A percentile compares a stretch with the other conserved stretches of the same genome.
Evolutionary conservation across 768 basidiomycete genomes (phyloP).

Genomic region (Tylopilus subfusipes): DNA sequence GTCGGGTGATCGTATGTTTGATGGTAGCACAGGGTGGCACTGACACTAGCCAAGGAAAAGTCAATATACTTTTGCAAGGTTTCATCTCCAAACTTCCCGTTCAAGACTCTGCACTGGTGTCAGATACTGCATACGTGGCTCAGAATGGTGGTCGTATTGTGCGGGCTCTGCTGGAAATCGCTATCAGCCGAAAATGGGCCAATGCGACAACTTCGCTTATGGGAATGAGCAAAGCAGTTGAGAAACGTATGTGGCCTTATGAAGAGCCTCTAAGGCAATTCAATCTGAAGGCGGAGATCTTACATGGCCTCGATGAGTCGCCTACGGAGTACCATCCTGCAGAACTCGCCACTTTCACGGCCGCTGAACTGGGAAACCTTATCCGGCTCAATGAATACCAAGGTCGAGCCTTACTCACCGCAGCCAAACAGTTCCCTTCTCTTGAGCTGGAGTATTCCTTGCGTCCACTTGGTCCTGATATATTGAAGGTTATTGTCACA

Average conservation of each 20-base stretch:
- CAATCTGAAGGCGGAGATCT: constrained; percentile 67
- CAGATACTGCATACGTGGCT: constrained; percentile 90
- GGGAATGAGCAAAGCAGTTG: constrained; percentile 90
- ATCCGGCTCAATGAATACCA: constrained; percentile 85
- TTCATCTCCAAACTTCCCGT: constrained; percentile 78
- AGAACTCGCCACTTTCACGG: constrained; percentile 66
- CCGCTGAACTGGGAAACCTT: constrained; percentile 70
- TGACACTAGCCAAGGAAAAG: constrained; percentile 72
- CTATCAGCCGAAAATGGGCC: constrained; percentile 90
- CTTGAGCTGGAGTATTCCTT: constrained; percentile 62
- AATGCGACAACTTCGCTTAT: constrained; percentile 73
- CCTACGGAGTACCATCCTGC: constrained; percentile 75
- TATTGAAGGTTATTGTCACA: constrained; percentile 70
- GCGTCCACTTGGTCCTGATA: constrained; percentile 78
- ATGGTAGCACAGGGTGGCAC: constrained; percentile 52
- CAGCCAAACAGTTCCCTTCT: constrained; percentile 83
- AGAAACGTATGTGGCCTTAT: constrained; percentile 92
- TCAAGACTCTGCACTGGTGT: constrained; percentile 94
- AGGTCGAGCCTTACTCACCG: constrained; percentile 71
- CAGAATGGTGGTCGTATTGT: constrained; percentile 95
- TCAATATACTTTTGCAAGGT: constrained; percentile 91
- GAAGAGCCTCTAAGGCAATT: constrained; percentile 88
- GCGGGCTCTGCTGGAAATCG: constrained; percentile 92
- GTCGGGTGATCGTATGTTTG: background rate
- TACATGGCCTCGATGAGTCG: constrained; percentile 75